A percentile compares a stretch with the other conserved stretches of the same genome.
These are phyloP conservation scores for Backusella parvicylindrica DNA, from an alignment of 192 early-diverging fungal species.

Conservation along the genomic window DNA sequence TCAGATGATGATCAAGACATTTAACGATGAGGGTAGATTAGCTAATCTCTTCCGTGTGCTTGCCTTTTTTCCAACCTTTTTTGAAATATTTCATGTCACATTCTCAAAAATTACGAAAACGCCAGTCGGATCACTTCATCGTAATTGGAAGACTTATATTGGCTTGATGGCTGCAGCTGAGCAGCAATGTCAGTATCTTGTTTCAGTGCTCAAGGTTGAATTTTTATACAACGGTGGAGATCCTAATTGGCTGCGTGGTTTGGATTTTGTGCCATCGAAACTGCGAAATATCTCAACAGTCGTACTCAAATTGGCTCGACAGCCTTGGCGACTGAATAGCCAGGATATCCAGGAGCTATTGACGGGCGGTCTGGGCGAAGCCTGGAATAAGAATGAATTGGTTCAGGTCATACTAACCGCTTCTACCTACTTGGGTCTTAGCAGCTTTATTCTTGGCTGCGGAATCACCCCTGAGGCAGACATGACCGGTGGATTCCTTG, in stretches of 20 bases:
- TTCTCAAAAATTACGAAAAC: conserved; percentile 37
- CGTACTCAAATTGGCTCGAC: conserved; percentile 44
- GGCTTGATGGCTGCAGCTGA: conserved; percentile 54
- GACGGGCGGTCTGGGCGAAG: conserved; percentile 25
- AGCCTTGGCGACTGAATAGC: conserved; percentile 49
- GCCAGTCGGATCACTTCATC: conserved; percentile 42
- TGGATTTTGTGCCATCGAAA: conserved; percentile 43
- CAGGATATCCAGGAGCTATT: conserved; percentile 40
- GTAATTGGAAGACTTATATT: conserved; percentile 48
- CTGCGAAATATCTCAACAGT: conserved; percentile 44
- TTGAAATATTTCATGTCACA: conserved; percentile 45
- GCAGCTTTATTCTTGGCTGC: conserved; percentile 49
- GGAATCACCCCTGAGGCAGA: conserved; percentile 57
- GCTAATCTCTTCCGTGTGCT: conserved; percentile 47
- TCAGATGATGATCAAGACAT: conserved; percentile 47
- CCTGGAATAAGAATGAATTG: conserved; percentile 53
- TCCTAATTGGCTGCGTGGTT: conserved; percentile 46
- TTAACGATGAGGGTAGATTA: conserved; percentile 43
- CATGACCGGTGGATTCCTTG: conserved; percentile 44
- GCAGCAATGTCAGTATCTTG: conserved; percentile 51
- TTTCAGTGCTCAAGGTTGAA: conserved; percentile 48
- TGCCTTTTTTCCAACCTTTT: conserved; percentile 54
- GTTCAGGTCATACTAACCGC: conserved; percentile 50
- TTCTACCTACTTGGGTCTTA: conserved; percentile 47
- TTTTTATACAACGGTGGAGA: conserved; percentile 51